Evolutionary conservation across 78 protist species (phyloP).

Genomic region (Dictyostelium brefeldianum): DNA sequence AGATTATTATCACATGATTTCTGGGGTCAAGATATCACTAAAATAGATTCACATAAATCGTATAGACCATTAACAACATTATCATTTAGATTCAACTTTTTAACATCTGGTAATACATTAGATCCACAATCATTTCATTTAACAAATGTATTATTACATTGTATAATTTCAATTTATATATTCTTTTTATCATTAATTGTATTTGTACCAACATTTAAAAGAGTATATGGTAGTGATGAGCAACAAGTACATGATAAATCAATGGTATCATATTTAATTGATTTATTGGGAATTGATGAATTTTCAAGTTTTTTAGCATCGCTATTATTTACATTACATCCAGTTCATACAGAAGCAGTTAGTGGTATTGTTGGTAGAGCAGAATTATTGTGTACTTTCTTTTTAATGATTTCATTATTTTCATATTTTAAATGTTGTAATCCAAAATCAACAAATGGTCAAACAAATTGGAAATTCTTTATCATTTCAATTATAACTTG

Average conservation of each 20-base stretch:
- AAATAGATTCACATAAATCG: conserved; percentile 49
- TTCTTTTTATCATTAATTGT: conserved; percentile 5
- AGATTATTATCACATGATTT: background rate
- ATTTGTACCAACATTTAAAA: background rate
- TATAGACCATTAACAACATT: conserved; percentile 76
- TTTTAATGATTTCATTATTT: conserved; percentile 4
- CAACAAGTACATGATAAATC: background rate
- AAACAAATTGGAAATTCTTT: background rate
- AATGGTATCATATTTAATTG: background rate
- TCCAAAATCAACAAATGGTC: background rate
- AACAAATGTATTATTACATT: conserved; percentile 23
- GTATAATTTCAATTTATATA: conserved; percentile 16
- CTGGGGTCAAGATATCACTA: conserved; percentile 40
- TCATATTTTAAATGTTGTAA: background rate
- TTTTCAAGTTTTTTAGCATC: conserved; percentile 7
- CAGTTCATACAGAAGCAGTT: conserved; percentile 86
- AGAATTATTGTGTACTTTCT: conserved; percentile 44
- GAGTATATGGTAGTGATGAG: background rate
- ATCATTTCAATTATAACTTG: background rate
- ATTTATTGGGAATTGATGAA: conserved; percentile 10
- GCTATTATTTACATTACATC: conserved; percentile 75
- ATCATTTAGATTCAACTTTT: conserved; percentile 45
- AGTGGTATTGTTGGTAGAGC: conserved; percentile 77
- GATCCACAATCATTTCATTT: background rate
- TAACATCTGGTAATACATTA: background rate